Evolutionary conservation across 805 yeast genomes (phyloP), one percentile per base, ranked within the genome.

Genomic region (Myxozyma kluyveri): DNA sequence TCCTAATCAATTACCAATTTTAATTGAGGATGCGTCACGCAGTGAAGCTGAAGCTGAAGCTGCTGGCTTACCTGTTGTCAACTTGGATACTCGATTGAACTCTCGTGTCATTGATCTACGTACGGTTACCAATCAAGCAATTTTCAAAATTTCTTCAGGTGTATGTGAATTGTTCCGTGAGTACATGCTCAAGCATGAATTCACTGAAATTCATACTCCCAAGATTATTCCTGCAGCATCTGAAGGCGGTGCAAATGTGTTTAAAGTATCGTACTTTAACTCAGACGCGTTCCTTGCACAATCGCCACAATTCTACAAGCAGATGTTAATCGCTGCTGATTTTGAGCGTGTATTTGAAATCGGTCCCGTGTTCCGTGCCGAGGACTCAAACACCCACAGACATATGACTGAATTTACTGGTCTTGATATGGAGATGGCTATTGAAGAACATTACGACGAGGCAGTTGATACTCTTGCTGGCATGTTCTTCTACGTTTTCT

Each of bases 361-460:
- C 66, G 98, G 93, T 1, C 98, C 99, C 33, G 98, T 93, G 40
- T 93, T 93, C 81, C 83, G 99, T 74, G 99, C 99, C 52, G 99
- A 93, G 73, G 91, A 93, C 78, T 91, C 98, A 57, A 90, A 93
- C 77, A 91, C 99, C 19, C 98, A 93, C 72, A 90, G 99, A 75
- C 99, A 93, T 73, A 84, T 93, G 96, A 93, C 99, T 51, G 99
- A 93, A 74, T 93, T 93, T 71, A 86, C 86, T 57, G 99, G 99
- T 53, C 82, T 95, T 65, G 99, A 93, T 77, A 74, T 93, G 74
- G 99, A 93, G 74, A 89, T 93, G 96, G 87, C 96, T 9, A 86
- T 93, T 67, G 98, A 93, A 75, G 96, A 90, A 75, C 97, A 93
- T 74, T 93, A 93, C 71, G 95, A 93, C 67, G 99, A 93, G 75